A percentile compares a stretch with the other conserved stretches of the same genome.
Evolutionary conservation across 2,329 filamentous ascomycete species (phyloP).

Genomic region (Fusarium illudens): DNA sequence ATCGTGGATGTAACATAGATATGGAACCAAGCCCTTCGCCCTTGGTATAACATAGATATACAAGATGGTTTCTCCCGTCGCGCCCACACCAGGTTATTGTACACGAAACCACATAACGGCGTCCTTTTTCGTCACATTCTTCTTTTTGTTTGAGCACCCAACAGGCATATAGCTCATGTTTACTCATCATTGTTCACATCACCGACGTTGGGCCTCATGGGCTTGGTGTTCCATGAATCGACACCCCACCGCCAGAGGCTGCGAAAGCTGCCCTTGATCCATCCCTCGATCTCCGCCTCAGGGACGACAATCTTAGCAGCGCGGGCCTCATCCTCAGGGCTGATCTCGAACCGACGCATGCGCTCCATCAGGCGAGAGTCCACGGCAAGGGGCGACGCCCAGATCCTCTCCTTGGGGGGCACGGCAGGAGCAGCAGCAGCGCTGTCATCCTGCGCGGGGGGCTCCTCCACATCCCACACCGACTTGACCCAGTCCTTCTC

Average conservation of each 20-base stretch:
- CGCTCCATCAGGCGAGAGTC: constrained; percentile 78
- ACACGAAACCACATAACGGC: constrained; percentile 29
- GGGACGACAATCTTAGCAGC: constrained; percentile 69
- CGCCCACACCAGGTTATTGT: constrained; percentile 26
- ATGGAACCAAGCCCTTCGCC: constrained; percentile 12
- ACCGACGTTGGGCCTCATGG: constrained; percentile 53
- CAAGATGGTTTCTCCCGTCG: constrained; percentile 27
- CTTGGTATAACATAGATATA: constrained; percentile 36
- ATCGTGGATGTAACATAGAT: constrained; percentile 24
- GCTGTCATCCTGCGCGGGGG: constrained; percentile 55
- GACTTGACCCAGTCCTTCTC: constrained; percentile 87
- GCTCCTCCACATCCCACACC: constrained; percentile 66
- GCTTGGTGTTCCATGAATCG: constrained; percentile 51
- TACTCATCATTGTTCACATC: constrained; percentile 50
- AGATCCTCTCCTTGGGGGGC: constrained; percentile 72
- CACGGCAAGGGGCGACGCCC: constrained; percentile 76
- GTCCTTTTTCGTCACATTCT: not conserved
- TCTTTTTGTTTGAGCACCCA: not conserved
- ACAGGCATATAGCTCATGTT: not conserved
- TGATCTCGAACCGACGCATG: constrained; percentile 82
- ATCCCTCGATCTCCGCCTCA: constrained; percentile 74
- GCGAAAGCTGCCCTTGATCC: constrained; percentile 68
- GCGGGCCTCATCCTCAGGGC: constrained; percentile 73
- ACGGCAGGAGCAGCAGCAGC: constrained; percentile 47
- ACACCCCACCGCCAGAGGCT: constrained; percentile 62